phyloP scores from a whole-genome alignment of 257 asterid species.

The Solanum chiquidenum region DNA sequence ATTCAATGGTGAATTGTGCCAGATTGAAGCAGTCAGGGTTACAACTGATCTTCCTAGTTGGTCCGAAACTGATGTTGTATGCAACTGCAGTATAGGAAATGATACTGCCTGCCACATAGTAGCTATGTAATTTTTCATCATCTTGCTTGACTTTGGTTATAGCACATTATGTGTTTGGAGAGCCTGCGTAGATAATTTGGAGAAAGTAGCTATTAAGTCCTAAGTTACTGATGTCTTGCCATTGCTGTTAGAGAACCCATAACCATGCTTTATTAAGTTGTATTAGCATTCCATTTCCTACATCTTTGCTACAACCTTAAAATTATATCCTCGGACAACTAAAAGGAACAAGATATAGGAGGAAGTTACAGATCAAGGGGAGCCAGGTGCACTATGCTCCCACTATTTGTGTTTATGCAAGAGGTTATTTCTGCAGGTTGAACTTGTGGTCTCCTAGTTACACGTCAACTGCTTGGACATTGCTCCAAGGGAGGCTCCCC shows the following conservation, averaged over 20 bases:
- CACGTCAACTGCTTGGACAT: background rate
- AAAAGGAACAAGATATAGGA: background rate
- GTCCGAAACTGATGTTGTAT: background rate
- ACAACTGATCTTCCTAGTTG: background rate
- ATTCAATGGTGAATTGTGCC: background rate
- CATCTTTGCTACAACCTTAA: background rate
- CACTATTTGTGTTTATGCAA: background rate
- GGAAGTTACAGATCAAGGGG: background rate
- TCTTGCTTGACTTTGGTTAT: background rate
- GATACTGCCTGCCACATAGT: conserved; percentile 2
- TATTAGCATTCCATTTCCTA: background rate
- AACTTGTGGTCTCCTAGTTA: background rate
- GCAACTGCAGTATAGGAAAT: conserved; percentile 7
- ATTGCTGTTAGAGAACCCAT: background rate
- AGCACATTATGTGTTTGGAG: background rate
- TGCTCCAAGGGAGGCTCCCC: background rate
- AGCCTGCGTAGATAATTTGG: background rate
- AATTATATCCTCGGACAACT: background rate
- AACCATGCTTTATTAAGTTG: background rate
- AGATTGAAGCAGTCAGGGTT: background rate
- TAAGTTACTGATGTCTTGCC: background rate
- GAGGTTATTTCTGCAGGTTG: background rate
- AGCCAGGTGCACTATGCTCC: background rate
- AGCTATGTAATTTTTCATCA: background rate
- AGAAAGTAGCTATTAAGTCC: background rate